Base-by-base conservation (phyloP, 2,329 filamentous ascomycete genomes). In the Ascochyta fabae region DNA sequence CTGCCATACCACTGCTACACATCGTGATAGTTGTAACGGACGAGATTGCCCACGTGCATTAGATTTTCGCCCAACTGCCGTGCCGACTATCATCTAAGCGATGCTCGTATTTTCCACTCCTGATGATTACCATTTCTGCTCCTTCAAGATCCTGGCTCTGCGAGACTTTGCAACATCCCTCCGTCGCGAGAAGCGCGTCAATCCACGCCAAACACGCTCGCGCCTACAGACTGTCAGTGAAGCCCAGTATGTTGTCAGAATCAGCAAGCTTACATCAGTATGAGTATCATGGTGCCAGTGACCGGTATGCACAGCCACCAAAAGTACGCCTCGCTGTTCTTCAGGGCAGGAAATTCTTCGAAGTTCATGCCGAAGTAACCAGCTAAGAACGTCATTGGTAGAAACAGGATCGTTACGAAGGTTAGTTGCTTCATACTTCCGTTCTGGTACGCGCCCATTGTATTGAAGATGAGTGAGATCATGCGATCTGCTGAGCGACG, bases 381-480 rank as follows among this genome's bases (percentile, higher is more conserved):
- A 1, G 90, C 92, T 59, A 96, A 81, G 71, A 96, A 96, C 0
- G 92, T 96, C 68, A 96, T 77, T 0, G 93, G 93, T 15, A 96
- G 78, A 74, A 96, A 96, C 69, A 96, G 87, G 58, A 96, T 94
- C 6, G 92, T 96, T 22, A 94, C 91, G 22, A 90, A 81, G 0
- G 91, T 95, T 39, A 97, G 81, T 70, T 94, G 90, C 76, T 91
- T 93, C 90, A 96, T 96, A 59, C 86, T 91, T 75, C 96, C 91
- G 73, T 96, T 96, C 70, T 96, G 93, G 55, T 87, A 87, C 2
- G 92, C 89, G 44, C 90, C 87, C 56, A 96, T 92, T 12, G 90
- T 95, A 77, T 96, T 96, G 82, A 96, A 96, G 56, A 96, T 96
- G 34, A 96, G 81, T 62, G 90, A 89, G 64, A 95, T 95, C 79